phyloP scores from a whole-genome alignment of 805 yeast species.

The Zygosaccharomyces rouxii region DNA sequence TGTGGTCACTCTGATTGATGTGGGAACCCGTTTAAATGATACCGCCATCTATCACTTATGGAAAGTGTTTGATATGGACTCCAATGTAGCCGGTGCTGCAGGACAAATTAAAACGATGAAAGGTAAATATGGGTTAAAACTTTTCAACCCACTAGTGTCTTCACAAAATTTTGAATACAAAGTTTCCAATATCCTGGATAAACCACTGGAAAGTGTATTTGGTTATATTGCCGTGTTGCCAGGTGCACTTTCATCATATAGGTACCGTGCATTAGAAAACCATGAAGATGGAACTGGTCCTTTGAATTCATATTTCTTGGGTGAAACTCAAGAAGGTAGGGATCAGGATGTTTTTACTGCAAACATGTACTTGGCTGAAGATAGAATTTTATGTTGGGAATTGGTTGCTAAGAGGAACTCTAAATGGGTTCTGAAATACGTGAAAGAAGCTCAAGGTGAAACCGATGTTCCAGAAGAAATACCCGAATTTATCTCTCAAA shows the following conservation, averaged over 20 bases:
- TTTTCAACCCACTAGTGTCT: conserved; percentile 88
- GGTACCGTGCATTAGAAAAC: conserved; percentile 80
- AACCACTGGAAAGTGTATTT: conserved; percentile 87
- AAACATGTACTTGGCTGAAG: conserved; percentile 96
- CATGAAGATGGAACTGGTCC: conserved; percentile 94
- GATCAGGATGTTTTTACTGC: conserved; percentile 84
- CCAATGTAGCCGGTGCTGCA: conserved; percentile 98
- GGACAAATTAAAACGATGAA: conserved; percentile 96
- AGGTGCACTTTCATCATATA: conserved; percentile 92
- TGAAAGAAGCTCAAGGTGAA: conserved; percentile 89
- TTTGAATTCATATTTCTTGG: conserved; percentile 79
- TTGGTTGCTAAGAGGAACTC: conserved; percentile 79
- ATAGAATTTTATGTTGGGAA: conserved; percentile 95
- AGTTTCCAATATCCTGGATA: conserved; percentile 93
- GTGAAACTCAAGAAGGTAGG: conserved; percentile 60
- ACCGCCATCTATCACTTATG: conserved; percentile 88
- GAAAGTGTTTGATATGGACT: conserved; percentile 95
- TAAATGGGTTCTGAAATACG: conserved; percentile 88
- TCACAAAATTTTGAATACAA: conserved; percentile 96
- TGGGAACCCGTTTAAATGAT: conserved; percentile 93
- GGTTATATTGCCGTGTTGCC: conserved; percentile 93
- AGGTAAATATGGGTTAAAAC: conserved; percentile 78
- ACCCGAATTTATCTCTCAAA: conserved; percentile 91
- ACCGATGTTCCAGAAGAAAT: conserved; percentile 95
- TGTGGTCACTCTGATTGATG: conserved; percentile 84